A percentile compares a stretch with the other conserved stretches of the same genome.
Conservation (phyloP, 441 rosid genomes). For the Bocquillonia castaneifolia region DNA sequence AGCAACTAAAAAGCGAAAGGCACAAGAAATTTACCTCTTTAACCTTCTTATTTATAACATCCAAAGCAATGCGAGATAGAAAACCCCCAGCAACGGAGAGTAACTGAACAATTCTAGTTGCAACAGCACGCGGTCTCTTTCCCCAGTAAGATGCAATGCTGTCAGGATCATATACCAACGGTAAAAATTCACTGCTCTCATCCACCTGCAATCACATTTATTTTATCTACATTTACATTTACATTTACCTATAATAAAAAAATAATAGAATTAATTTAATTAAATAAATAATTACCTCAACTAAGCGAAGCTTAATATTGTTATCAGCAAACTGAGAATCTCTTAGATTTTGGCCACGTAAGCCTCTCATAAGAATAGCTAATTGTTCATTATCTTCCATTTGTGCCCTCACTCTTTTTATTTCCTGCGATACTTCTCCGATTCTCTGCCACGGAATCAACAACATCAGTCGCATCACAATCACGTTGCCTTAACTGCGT, state of each 20-base stretch:
- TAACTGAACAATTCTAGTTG: slow-evolving; percentile 67
- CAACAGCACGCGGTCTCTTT: slow-evolving; percentile 86
- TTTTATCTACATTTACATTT: too few species aligned
- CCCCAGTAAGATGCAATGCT: slow-evolving; percentile 93
- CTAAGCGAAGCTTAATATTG: slow-evolving; percentile 66
- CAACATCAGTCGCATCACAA: background rate
- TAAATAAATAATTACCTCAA: slow-evolving; percentile 49
- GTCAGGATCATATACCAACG: slow-evolving; percentile 87
- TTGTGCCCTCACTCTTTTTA: slow-evolving; percentile 86
- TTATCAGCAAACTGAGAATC: slow-evolving; percentile 80
- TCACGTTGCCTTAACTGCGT: background rate
- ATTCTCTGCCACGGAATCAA: slow-evolving; percentile 49
- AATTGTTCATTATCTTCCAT: slow-evolving; percentile 89
- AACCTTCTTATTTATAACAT: slow-evolving; percentile 74
- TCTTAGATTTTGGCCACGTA: slow-evolving; percentile 84
- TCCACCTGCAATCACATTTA: slow-evolving; percentile 45
- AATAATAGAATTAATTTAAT: background rate
- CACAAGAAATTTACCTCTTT: slow-evolving; percentile 60
- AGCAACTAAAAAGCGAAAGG: slow-evolving; percentile 11
- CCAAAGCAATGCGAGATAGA: slow-evolving; percentile 68
- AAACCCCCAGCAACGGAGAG: slow-evolving; percentile 94
- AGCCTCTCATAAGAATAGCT: slow-evolving; percentile 76
- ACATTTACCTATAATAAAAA: too few species aligned
- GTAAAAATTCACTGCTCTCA: slow-evolving; percentile 88
- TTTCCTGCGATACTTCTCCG: slow-evolving; percentile 80